These are phyloP conservation scores for Candida morakotiae DNA, from an alignment of 805 yeast species.

Conservation along the genomic window DNA sequence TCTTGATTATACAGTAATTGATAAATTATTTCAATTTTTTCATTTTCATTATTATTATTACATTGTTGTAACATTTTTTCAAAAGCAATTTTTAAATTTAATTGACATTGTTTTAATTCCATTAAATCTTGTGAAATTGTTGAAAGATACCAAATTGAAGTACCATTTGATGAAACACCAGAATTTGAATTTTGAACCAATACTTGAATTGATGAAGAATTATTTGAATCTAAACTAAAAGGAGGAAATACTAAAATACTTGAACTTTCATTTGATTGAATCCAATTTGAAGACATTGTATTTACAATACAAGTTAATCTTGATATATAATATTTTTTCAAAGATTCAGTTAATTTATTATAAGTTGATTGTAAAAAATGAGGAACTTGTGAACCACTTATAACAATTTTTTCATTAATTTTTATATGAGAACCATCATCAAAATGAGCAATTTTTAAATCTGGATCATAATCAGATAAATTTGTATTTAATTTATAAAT, in stretches of 20 bases:
- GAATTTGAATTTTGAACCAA: slow-evolving; percentile 83
- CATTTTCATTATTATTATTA: slow-evolving; percentile 79
- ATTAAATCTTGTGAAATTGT: slow-evolving; percentile 64
- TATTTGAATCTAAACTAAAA: slow-evolving; percentile 60
- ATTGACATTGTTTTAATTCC: slow-evolving; percentile 49
- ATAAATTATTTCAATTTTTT: slow-evolving; percentile 47
- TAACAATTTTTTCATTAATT: slow-evolving; percentile 74
- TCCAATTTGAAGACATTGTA: slow-evolving; percentile 89
- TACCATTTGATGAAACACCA: slow-evolving; percentile 83
- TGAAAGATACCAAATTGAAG: slow-evolving; percentile 86
- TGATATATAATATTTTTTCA: slow-evolving; percentile 51
- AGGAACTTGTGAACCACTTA: slow-evolving; percentile 65
- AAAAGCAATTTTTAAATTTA: slow-evolving; percentile 75
- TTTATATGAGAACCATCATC: slow-evolving; percentile 71
- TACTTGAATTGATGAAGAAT: slow-evolving; percentile 76
- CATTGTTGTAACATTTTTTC: slow-evolving; percentile 75
- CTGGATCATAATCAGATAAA: slow-evolving; percentile 61
- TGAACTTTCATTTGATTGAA: slow-evolving; percentile 62
- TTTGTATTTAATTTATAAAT: slow-evolving; percentile 79
- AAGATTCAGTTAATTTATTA: slow-evolving; percentile 40
- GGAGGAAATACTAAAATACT: slow-evolving; percentile 94
- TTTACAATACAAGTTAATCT: slow-evolving; percentile 80
- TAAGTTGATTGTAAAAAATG: slow-evolving; percentile 38
- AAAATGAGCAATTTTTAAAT: slow-evolving; percentile 62
- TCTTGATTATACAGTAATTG: slow-evolving; percentile 37